Evolutionary conservation across 352 stramenopile species (phyloP).

Genomic region (Aphanomyces euteiches): DNA sequence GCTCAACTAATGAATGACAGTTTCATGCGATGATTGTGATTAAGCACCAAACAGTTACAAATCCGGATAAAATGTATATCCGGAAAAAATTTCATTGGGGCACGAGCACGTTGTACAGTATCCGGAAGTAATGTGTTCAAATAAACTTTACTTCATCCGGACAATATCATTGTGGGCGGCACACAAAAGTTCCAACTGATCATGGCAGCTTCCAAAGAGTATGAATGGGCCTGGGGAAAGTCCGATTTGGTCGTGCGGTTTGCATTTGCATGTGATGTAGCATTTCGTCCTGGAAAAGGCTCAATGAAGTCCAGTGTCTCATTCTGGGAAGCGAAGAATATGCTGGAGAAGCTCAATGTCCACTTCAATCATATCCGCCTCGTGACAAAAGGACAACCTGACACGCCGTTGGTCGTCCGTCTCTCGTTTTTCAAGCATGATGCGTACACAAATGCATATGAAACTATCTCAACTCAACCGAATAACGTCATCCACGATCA

Average conservation of each 20-base stretch:
- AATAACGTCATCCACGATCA: conserved; percentile 17
- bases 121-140: no score
- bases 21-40: no score
- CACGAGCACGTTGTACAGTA: no score
- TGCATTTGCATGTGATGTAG: neutral
- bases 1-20: neutral
- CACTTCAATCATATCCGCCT: conserved; percentile 13
- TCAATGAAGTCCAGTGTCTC: conserved; percentile 22
- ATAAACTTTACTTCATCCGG: no score
- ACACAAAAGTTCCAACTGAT: no score
- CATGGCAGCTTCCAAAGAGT: neutral
- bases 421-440: conserved; percentile 21
- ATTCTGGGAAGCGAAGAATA: conserved; percentile 31
- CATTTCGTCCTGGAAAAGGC: conserved; percentile 23
- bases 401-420: conserved; percentile 8
- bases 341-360: conserved; percentile 21
- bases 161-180: no score
- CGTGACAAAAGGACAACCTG: neutral
- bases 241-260: conserved; percentile 14
- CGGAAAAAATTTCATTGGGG: no score
- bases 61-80: no score
- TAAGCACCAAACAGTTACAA: no score
- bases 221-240: conserved; percentile 4
- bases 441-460: conserved; percentile 3
- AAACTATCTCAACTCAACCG: neutral